Evolutionary conservation across 2,329 filamentous ascomycete genomes (phyloP).

Genomic region (Microcyclosporella mali): DNA sequence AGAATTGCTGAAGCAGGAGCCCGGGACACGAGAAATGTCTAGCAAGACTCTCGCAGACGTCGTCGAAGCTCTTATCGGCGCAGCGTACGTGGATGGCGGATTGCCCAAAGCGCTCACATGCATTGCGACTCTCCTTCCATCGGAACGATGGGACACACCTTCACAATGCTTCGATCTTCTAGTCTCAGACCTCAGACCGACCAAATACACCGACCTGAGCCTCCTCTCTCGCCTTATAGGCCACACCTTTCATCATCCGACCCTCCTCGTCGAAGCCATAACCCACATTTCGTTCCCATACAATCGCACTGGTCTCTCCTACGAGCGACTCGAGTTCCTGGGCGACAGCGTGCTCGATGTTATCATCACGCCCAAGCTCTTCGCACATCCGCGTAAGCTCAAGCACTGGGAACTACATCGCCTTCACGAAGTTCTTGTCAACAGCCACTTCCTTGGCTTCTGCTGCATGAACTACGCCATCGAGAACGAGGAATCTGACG

Average conservation of each 20-base stretch:
- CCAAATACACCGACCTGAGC: conserved; percentile 38
- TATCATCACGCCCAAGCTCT: conserved; percentile 62
- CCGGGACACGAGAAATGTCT: conserved; percentile 46
- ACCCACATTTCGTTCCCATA: conserved; percentile 55
- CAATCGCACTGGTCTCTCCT: conserved; percentile 44
- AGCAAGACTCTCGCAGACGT: conserved; percentile 83
- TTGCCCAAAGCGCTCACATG: conserved; percentile 57
- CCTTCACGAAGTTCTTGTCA: conserved; percentile 69
- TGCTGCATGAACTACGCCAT: conserved; percentile 56
- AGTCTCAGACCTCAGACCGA: conserved; percentile 41
- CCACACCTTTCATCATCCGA: conserved; percentile 63
- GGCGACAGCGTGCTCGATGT: conserved; percentile 81
- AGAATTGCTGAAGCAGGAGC: conserved; percentile 33
- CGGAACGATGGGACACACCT: conserved; percentile 33
- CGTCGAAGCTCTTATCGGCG: conserved; percentile 77
- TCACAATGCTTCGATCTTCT: conserved; percentile 10
- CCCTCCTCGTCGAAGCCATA: conserved; percentile 68
- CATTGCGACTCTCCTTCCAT: conserved; percentile 60
- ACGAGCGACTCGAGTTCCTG: conserved; percentile 79
- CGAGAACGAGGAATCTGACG: conserved; percentile 29
- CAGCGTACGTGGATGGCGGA: conserved; percentile 63
- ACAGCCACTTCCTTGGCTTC: conserved; percentile 73
- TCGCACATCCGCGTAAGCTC: conserved; percentile 43
- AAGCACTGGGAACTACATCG: conserved; percentile 64
- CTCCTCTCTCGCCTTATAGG: conserved; percentile 61